Conservation (phyloP, 192 early-diverging fungal species). For the Podila clonocystis region DNA sequence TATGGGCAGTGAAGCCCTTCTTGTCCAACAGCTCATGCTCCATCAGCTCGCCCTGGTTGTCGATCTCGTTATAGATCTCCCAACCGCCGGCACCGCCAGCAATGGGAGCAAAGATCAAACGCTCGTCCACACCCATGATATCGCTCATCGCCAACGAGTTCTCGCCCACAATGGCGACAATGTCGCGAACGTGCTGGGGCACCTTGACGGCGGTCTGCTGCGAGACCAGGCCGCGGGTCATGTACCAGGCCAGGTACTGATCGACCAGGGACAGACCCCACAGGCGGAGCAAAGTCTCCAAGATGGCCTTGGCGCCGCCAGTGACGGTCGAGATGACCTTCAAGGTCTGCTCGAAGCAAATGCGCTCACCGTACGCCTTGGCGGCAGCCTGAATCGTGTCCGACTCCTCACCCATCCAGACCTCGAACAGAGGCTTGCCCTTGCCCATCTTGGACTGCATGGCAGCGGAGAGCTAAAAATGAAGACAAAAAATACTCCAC, state of each 20-base stretch:
- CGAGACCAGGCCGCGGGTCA: constrained; percentile 59
- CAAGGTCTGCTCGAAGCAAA: constrained; percentile 66
- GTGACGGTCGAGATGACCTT: constrained; percentile 41
- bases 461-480: constrained; percentile 50
- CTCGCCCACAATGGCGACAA: constrained; percentile 64
- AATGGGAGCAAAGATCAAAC: constrained; percentile 76
- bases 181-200: constrained; percentile 52
- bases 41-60: constrained; percentile 70
- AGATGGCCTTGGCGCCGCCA: constrained; percentile 37
- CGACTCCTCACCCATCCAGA: constrained; percentile 82
- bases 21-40: constrained; percentile 22
- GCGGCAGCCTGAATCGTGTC: constrained; percentile 75
- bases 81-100: constrained; percentile 66
- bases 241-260: constrained; percentile 66
- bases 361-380: constrained; percentile 72
- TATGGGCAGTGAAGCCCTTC: constrained; percentile 46
- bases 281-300: constrained; percentile 58
- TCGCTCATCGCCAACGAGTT: constrained; percentile 61
- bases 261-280: constrained; percentile 63
- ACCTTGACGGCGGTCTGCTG: constrained; percentile 57
- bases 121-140: constrained; percentile 66
- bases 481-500: background rate
- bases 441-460: constrained; percentile 62
- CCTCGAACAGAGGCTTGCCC: constrained; percentile 69
- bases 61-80: constrained; percentile 69